phyloP scores from a whole-genome alignment of 306 rosid species.

The Rubus parviflorus region DNA sequence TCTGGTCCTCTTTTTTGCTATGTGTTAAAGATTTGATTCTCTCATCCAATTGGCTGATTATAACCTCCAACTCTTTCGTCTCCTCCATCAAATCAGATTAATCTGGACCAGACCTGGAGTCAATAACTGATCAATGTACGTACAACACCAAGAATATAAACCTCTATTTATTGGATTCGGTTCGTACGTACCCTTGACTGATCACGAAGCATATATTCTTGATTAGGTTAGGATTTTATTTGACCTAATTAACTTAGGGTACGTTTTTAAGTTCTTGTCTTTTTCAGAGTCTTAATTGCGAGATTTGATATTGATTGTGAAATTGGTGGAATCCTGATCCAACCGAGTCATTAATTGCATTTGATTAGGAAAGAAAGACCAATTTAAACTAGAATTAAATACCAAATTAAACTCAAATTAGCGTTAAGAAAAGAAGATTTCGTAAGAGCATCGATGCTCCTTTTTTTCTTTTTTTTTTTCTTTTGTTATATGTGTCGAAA shows the following conservation, averaged over 20 bases:
- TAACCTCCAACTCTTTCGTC: background rate
- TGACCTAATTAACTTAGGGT: background rate
- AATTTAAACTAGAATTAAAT: background rate
- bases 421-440: no score
- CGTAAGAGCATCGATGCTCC: no score
- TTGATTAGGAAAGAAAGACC: no score
- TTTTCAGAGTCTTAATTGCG: background rate
- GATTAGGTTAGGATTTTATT: no score
- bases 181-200: no score
- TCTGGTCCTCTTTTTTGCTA: background rate
- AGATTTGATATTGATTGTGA: background rate
- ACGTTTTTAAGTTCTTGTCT: no score
- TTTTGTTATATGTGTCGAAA: no score
- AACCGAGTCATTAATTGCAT: background rate
- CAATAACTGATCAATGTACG: no score
- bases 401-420: background rate
- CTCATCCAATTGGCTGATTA: background rate
- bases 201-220: no score
- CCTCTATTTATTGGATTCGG: background rate
- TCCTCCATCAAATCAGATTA: background rate
- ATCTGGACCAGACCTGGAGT: background rate
- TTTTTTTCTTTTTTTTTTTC: no score
- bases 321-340: background rate
- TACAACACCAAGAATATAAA: no score
- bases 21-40: background rate